Evolutionary conservation across 306 rosid genomes (phyloP).

Genomic region (Trifolium repens): DNA sequence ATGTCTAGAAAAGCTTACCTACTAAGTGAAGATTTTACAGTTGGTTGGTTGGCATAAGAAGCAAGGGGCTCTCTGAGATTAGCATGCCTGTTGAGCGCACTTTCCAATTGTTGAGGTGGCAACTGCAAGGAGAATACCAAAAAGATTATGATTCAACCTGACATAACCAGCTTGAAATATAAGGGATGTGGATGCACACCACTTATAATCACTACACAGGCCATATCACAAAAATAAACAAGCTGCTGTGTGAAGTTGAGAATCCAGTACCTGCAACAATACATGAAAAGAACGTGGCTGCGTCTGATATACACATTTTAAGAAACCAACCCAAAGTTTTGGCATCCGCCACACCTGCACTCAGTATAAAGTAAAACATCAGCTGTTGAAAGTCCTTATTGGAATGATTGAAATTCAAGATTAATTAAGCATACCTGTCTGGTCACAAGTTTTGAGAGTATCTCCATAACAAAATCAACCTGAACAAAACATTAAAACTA

Average conservation of each 20-base stretch:
- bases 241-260: background rate
- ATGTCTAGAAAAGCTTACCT: conserved; percentile 58
- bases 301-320: conserved; percentile 95
- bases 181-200: background rate
- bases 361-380: conserved; percentile 40
- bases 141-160: background rate
- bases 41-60: conserved; percentile 79
- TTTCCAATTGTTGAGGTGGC: conserved; percentile 88
- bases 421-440: conserved; percentile 66
- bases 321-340: conserved; percentile 95
- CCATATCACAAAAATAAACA: conserved; percentile 27
- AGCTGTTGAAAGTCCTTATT: conserved; percentile 29
- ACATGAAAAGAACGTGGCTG: conserved; percentile 96
- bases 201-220: background rate
- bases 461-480: conserved; percentile 99
- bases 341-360: conserved; percentile 98
- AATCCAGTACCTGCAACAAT: conserved; percentile 72
- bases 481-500: conserved; percentile 45
- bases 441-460: conserved; percentile 86
- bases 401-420: conserved; percentile 17
- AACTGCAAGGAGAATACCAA: conserved; percentile 59
- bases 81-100: conserved; percentile 77
- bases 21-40: conserved; percentile 71
- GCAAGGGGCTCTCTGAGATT: conserved; percentile 79
- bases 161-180: background rate